Conservation (phyloP, 2,329 filamentous ascomycete species). For the Rutstroemia sp. region DNA sequence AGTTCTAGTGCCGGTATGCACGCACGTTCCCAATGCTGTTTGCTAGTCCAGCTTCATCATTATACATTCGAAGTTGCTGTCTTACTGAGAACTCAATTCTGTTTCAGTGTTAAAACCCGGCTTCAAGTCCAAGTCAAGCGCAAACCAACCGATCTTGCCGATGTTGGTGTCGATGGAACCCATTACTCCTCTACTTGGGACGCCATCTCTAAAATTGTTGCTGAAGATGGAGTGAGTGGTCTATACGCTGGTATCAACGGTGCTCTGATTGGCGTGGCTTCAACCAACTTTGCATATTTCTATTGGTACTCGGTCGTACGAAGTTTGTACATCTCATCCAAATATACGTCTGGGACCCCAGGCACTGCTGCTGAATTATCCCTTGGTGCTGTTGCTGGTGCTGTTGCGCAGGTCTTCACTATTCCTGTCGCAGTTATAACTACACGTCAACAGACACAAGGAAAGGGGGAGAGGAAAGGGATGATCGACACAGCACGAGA, state of each 20-base stretch:
- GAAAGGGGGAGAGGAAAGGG: conserved; percentile 75
- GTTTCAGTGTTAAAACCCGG: conserved; percentile 79
- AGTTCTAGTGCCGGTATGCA: conserved; percentile 31
- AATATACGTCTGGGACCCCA: conserved; percentile 53
- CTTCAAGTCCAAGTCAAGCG: conserved; percentile 88
- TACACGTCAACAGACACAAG: conserved; percentile 90
- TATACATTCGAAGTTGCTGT: not conserved
- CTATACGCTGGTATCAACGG: conserved; percentile 87
- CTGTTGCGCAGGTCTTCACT: conserved; percentile 88
- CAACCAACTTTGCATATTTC: conserved; percentile 98
- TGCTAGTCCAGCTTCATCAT: not conserved
- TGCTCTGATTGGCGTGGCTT: conserved; percentile 83
- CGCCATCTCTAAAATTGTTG: conserved; percentile 76
- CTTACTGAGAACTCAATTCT: not conserved
- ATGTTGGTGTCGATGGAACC: conserved; percentile 42
- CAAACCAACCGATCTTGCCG: conserved; percentile 37
- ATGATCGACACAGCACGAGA: conserved; percentile 82
- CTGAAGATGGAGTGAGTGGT: conserved; percentile 71
- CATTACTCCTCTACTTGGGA: conserved; percentile 87
- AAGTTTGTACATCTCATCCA: conserved; percentile 62
- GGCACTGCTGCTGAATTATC: conserved; percentile 76
- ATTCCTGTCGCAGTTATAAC: conserved; percentile 95
- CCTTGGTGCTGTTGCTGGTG: conserved; percentile 80
- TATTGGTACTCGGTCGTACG: conserved; percentile 96
- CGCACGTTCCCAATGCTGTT: conserved; percentile 3